Evolutionary conservation across 2,329 filamentous ascomycete species (phyloP), one percentile per base, ranked within the genome.

Genomic region (Pseudocercospora fijiensis): DNA sequence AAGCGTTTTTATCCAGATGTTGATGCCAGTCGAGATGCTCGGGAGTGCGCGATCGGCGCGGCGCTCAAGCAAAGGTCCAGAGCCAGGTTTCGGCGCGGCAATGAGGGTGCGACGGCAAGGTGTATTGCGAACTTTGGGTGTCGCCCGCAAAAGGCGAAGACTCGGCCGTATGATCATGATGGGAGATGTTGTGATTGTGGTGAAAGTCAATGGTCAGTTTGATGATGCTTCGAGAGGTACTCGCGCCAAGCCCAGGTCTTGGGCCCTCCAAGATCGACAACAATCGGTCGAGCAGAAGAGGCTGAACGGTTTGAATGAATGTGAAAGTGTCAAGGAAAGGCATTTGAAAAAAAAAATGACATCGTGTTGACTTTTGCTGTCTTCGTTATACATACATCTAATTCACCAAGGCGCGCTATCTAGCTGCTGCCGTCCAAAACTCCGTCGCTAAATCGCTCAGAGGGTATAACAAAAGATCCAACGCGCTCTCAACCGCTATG

Each of bases 1-100:
- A 33, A 96, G 78, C 0, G 91, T 92, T 71, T 85, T 85, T 61
- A 76, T 65, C 76, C 76, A 78, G 52, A 60, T 47, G 24, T 56
- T 51, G 59, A 49, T 24, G 60, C 62, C 63, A 13, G 70, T 67
- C n/a, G 70, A 65, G 45, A 83, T 72, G 28, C 77, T 71, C 16
- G 83, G 83, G 1, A 85, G 78, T 53, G 78, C 83, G 68, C 83
- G 81, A 74, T 85, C 83, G 66, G 81, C 74, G 61, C 82, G 80
- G 56, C 83, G 81, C 62, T 79, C 78, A 72, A 84, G 78, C 30
- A 85, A 75, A 41, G 83, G 83, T 1, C 82, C 83, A 6, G 80
- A 79, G 69, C 80, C 79, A 22, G 80, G 77, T 60, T 77, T 77
- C 22, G 83, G 83, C 1, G 83, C 80, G 49, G 82, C 79, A 65